Evolutionary conservation across 495 filamentous ascomycete species (phyloP).

Genomic region (Aspergillus bertholletiae): DNA sequence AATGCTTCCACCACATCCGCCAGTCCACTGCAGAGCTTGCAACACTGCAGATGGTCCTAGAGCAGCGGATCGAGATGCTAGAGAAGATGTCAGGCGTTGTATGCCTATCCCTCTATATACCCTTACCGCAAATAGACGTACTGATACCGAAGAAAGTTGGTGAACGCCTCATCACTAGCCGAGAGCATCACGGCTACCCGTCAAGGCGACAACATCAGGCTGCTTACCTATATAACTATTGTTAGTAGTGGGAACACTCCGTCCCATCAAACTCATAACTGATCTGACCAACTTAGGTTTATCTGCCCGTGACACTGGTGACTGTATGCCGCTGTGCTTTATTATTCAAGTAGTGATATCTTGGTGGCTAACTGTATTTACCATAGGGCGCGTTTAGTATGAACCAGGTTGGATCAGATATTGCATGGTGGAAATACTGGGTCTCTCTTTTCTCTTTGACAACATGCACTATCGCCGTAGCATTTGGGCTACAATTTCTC

Average conservation of each 20-base stretch:
- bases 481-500: constrained; percentile 1
- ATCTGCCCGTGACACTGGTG: constrained; percentile 12
- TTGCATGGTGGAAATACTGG: constrained; percentile 18
- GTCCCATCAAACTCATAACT: neutral
- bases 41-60: constrained; percentile 4
- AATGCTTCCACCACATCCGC: constrained; percentile 9
- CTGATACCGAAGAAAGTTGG: constrained; percentile 5
- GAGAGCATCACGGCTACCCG: constrained; percentile 17
- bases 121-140: neutral
- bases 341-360: no score
- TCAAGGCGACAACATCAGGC: constrained; percentile 18
- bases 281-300: constrained; percentile 7
- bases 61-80: constrained; percentile 14
- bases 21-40: constrained; percentile 7
- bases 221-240: constrained; percentile 17
- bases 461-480: neutral
- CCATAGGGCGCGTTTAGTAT: constrained; percentile 14
- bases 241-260: neutral
- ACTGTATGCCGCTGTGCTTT: constrained; percentile 10
- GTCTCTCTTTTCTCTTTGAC: constrained; percentile 12
- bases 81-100: constrained; percentile 13
- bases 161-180: constrained; percentile 17
- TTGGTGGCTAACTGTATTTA: neutral
- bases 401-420: constrained; percentile 15
- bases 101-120: neutral